Base-by-base conservation (phyloP, 2,329 filamentous ascomycete species). In the Calonectria pseudoreteaudii region DNA sequence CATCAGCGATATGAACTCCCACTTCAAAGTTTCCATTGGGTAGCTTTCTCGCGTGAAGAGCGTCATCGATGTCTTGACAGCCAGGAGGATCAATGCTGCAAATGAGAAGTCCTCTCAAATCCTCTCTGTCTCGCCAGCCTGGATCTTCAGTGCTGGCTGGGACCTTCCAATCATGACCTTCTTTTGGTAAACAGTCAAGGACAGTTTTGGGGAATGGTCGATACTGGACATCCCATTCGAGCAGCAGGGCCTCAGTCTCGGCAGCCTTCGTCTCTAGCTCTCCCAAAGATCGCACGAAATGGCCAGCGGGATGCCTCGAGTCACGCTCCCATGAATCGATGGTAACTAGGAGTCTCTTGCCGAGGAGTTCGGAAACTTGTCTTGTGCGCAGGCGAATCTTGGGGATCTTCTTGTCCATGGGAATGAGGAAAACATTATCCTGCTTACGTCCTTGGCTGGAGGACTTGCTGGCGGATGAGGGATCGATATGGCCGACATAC, bases 211-310 rank as follows among this genome's bases (percentile, higher is more conserved):
- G 96, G 84, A 99, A 99, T 0, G 97, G 97, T 70, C 96, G 92
- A 85, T 99, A 99, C 83, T 99, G 97, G 3, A 99, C 97, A 82
- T 99, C 97, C 86, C 96, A 98, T 83, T 99, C 97, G 34, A 99
- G 89, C 14, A 99, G 88, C 56, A 99, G 87, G 26, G 97, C 97
- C 84, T 99, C 97, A 0, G 97, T 99, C 86, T 98, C 97, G 10
- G 97, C 97, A n/a, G 94, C 95, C 84, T 99, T 98, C 8, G 94
- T 98, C 85, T 99, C 97, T 60, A 99, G 87, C 83, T 98, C 96
- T 77, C 97, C 97, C 11, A 99, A 87, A 30, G 95, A 97, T 73
- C 97, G 94, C 64, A 99, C 94, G 80, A 98, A 97, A 83, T 99
- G 97, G 14, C 97, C 97, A 23, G 95, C 91, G 1, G 97, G 97